Conservation (phyloP, 2,329 filamentous ascomycete species). For the Cadophora malorum region DNA sequence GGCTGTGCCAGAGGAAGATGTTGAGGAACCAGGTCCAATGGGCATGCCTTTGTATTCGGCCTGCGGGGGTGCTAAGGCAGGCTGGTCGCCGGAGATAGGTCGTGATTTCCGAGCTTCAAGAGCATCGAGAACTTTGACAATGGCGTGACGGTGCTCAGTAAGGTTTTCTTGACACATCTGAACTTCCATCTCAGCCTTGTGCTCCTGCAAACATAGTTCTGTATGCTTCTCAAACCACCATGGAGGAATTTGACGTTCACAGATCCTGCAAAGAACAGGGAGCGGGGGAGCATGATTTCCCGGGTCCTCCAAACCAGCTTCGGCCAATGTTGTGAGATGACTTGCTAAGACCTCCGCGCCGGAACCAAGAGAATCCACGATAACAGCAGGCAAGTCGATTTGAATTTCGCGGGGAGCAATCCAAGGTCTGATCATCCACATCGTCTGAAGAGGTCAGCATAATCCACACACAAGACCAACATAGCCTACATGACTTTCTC, state of each 20-base stretch:
- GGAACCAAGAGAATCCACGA: conserved; percentile 92
- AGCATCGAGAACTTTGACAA: conserved; percentile 93
- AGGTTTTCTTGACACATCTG: conserved; percentile 94
- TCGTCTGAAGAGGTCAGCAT: conserved; percentile 67
- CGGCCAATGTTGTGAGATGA: conserved; percentile 88
- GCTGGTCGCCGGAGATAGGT: conserved; percentile 61
- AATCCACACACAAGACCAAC: conserved; percentile 12
- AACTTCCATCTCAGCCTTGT: conserved; percentile 96
- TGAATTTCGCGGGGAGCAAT: conserved; percentile 89
- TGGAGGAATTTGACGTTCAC: conserved; percentile 93
- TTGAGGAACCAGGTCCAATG: conserved; percentile 75
- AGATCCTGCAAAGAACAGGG: conserved; percentile 93
- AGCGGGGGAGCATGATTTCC: conserved; percentile 79
- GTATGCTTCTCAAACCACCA: conserved; percentile 99
- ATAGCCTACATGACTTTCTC: conserved; percentile 83
- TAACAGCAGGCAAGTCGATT: conserved; percentile 86
- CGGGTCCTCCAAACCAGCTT: conserved; percentile 78
- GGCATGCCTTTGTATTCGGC: conserved; percentile 88
- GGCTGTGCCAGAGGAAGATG: conserved; percentile 73
- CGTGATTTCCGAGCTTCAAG: conserved; percentile 80
- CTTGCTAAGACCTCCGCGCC: conserved; percentile 94
- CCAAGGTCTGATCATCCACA: conserved; percentile 99
- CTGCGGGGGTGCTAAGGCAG: conserved; percentile 53
- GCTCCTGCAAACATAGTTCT: conserved; percentile 93
- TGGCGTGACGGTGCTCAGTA: conserved; percentile 89